phyloP scores from a whole-genome alignment of 129 eudicot genomes.

The Cynara cardunculus region DNA sequence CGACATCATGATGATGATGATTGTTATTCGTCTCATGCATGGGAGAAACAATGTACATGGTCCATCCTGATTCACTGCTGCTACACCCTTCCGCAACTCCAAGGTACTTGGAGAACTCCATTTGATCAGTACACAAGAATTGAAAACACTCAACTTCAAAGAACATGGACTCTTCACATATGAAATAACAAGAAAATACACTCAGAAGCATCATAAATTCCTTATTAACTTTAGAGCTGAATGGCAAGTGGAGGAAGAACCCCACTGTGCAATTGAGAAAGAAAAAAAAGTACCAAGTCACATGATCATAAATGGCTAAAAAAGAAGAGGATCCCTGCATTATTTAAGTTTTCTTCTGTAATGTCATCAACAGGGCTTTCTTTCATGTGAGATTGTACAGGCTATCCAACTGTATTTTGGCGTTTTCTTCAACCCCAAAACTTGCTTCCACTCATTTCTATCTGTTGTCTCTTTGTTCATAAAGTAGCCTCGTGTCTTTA shows the following conservation, averaged over 20 bases:
- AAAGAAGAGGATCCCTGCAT: conserved; percentile 38
- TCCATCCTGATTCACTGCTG: conserved; percentile 94
- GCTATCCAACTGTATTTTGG: conserved; percentile 71
- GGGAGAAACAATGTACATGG: conserved; percentile 67
- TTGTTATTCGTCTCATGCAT: conserved; percentile 24
- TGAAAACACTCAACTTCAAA: conserved; percentile 8
- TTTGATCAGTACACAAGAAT: conserved; percentile 1
- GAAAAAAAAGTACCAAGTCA: conserved; percentile 48
- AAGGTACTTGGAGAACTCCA: conserved; percentile 44
- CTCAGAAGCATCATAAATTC: conserved; percentile 32
- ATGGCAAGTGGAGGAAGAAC: conserved; percentile 33
- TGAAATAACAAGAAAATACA: conserved; percentile 9
- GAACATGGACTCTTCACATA: not conserved
- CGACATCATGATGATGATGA: conserved; percentile 13
- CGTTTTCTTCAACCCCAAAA: conserved; percentile 33
- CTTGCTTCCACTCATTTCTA: conserved; percentile 34
- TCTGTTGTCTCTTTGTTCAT: conserved; percentile 38
- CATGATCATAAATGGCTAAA: conserved; percentile 56
- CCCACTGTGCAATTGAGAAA: conserved; percentile 51
- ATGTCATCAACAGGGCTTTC: conserved; percentile 59
- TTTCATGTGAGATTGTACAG: conserved; percentile 69
- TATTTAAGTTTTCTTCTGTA: conserved; percentile 47
- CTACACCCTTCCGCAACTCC: conserved; percentile 63
- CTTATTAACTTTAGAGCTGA: conserved; percentile 31
- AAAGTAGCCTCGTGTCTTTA: conserved; percentile 48